Conservation (phyloP, 768 basidiomycete species). For the Ramaria sp. region DNA sequence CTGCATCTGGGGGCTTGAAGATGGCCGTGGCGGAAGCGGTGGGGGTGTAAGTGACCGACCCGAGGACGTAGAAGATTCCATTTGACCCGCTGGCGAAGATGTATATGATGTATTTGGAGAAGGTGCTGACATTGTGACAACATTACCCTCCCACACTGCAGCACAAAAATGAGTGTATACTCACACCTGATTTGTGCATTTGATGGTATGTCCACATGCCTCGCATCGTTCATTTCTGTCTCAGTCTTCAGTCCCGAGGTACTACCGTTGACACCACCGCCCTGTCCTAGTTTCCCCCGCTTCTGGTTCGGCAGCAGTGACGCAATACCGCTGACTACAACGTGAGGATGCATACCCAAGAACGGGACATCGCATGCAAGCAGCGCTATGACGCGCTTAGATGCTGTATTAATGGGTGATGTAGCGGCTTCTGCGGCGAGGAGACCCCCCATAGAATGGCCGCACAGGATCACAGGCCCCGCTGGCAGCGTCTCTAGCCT, state of each 20-base stretch:
- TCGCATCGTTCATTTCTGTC: conserved; percentile 31
- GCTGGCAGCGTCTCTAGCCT: conserved; percentile 47
- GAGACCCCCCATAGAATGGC: conserved; percentile 54
- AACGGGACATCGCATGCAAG: conserved; percentile 52
- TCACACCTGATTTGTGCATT: neutral
- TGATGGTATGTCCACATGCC: conserved; percentile 23
- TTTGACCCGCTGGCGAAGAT: too few relatives aligned
- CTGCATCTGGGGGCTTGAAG: neutral
- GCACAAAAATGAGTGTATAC: neutral
- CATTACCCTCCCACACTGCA: neutral
- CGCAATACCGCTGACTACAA: conserved; percentile 44
- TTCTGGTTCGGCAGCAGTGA: conserved; percentile 32
- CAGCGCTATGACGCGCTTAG: conserved; percentile 35
- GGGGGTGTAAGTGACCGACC: neutral
- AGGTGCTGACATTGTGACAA: neutral
- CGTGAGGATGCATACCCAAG: conserved; percentile 54
- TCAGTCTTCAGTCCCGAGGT: conserved; percentile 20
- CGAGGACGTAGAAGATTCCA: neutral
- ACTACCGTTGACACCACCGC: neutral
- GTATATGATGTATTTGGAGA: too few relatives aligned
- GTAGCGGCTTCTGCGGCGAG: conserved; percentile 44
- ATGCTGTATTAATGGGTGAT: conserved; percentile 18
- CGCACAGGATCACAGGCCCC: conserved; percentile 44
- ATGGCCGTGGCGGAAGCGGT: neutral
- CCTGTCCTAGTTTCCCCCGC: conserved; percentile 10